Evolutionary conservation across 495 filamentous ascomycete species (phyloP).

Genomic region (Glonium stellatum): DNA sequence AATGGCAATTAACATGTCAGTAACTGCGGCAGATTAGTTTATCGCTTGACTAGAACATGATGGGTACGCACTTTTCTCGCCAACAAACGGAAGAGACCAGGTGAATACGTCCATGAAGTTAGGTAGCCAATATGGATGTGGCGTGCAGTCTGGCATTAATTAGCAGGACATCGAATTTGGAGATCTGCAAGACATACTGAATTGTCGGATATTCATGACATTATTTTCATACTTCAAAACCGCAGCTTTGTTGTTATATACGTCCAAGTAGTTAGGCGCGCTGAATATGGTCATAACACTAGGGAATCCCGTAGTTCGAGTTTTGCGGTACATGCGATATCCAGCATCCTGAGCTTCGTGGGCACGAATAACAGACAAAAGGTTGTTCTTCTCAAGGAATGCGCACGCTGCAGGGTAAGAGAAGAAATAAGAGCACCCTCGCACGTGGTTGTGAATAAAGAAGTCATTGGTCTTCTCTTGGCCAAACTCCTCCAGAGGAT

Average conservation of each 20-base stretch:
- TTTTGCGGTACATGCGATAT: slow-evolving; percentile 99
- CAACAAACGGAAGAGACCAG: slow-evolving; percentile 97
- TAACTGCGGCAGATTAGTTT: slow-evolving; percentile 44
- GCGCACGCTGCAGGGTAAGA: slow-evolving; percentile 97
- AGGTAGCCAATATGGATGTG: slow-evolving; percentile 97
- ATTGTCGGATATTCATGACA: slow-evolving; percentile 99
- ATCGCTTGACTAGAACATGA: not conserved
- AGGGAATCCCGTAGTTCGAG: slow-evolving; percentile 92
- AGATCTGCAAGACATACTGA: slow-evolving; percentile 47
- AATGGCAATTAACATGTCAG: slow-evolving; percentile 98
- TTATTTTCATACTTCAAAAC: slow-evolving; percentile 99
- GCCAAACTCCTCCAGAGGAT: slow-evolving; percentile 97
- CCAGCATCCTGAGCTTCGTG: slow-evolving; percentile 98
- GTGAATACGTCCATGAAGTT: slow-evolving; percentile 99
- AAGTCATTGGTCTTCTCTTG: slow-evolving; percentile 97
- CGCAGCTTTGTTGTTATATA: slow-evolving; percentile 99
- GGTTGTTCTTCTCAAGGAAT: slow-evolving; percentile 97
- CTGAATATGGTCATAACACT: slow-evolving; percentile 99
- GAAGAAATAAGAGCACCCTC: slow-evolving; percentile 98
- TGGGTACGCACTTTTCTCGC: slow-evolving; percentile 64
- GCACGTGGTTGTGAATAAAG: slow-evolving; percentile 96
- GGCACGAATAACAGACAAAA: slow-evolving; percentile 95
- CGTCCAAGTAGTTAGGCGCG: slow-evolving; percentile 94
- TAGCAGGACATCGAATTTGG: not conserved
- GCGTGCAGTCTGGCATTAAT: slow-evolving; percentile 64